A percentile compares a stretch with the other conserved stretches of the same genome.
Evolutionary conservation across 1,284 basidiomycete species (phyloP).

Genomic region (Ceratorhiza oryzae-sativae): DNA sequence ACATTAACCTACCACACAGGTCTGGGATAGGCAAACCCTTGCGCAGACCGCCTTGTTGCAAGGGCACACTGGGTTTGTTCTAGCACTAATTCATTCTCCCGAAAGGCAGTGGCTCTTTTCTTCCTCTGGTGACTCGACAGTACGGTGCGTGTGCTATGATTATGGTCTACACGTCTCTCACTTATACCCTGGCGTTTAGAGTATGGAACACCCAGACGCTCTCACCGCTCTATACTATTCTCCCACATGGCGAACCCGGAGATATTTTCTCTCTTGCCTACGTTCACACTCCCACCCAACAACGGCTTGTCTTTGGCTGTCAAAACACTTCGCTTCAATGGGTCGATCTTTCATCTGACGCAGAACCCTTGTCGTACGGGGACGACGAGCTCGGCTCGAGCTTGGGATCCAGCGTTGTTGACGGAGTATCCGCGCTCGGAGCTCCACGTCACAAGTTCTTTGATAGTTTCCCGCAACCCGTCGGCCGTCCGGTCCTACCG

Average conservation of each 20-base stretch:
- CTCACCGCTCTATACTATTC: slow-evolving; percentile 75
- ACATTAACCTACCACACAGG: slow-evolving; percentile 55
- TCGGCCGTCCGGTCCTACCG: slow-evolving; percentile 62
- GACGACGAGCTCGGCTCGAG: slow-evolving; percentile 32
- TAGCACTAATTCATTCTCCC: slow-evolving; percentile 79
- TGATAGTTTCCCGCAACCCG: slow-evolving; percentile 76
- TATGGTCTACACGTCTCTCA: slow-evolving; percentile 30
- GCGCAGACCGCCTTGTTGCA: slow-evolving; percentile 73
- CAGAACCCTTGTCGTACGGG: slow-evolving; percentile 20
- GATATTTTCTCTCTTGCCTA: slow-evolving; percentile 91
- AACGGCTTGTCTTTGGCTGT: slow-evolving; percentile 79
- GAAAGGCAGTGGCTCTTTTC: slow-evolving; percentile 87
- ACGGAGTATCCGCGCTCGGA: slow-evolving; percentile 26
- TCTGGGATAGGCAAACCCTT: slow-evolving; percentile 80
- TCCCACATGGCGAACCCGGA: slow-evolving; percentile 85
- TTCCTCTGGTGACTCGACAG: slow-evolving; percentile 51
- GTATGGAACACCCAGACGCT: slow-evolving; percentile 85
- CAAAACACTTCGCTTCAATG: slow-evolving; percentile 91
- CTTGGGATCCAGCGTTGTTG: not conserved
- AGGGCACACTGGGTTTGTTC: slow-evolving; percentile 86
- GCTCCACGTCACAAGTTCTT: slow-evolving; percentile 74
- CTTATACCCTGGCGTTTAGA: slow-evolving; percentile 46
- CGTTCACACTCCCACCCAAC: slow-evolving; percentile 65
- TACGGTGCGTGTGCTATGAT: slow-evolving; percentile 61
- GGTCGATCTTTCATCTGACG: slow-evolving; percentile 65